Base-by-base conservation (phyloP, 306 rosid genomes). In the Glycyrrhiza uralensis region DNA sequence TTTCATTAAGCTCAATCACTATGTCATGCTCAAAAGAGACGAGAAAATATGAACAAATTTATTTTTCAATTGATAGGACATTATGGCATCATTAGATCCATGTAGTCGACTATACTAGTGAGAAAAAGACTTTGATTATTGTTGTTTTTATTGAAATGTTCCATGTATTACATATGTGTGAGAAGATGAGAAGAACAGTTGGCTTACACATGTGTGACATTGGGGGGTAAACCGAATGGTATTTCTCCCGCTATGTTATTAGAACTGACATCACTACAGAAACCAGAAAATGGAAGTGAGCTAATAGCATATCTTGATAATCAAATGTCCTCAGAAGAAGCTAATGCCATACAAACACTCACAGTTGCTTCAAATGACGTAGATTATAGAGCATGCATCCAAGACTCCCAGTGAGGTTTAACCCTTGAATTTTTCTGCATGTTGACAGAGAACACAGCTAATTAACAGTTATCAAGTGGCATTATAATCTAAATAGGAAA, bases 121-220 rank as follows among this genome's bases (percentile, higher is more conserved):
- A 26, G 30, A 5, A 15, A 55, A 55, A 55, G 11, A 8, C 61
- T 51, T 4, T 22, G 14, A 30, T 0, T 51, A 15, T 51, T 51
- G 14, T 13, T 55, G 18, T 3, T n/a, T n/a, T n/a, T 9, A 10
- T 8, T 50, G 5, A 8, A 50, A 50, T 50, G 57, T 5, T 54
- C 19, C 54, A 7, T 45, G 61, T 63, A 29, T 49, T 45, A n/a
- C n/a, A n/a, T n/a, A n/a, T n/a, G n/a, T n/a, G n/a, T n/a, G n/a
- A n/a, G n/a, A n/a, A 46, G 12, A 72, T 13, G 8, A 35, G 44
- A 66, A 30, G 66, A 62, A 23, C n/a, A 74, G n/a, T 46, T 36
- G 69, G 18, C 90, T 85, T 85, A 94, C 97, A 94, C 88, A 56
- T 87, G 88, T 76, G 95, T 91, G 56, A 83, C 93, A 81, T 81